phyloP scores from a whole-genome alignment of 345 rosid genomes.

The Combretum micranthum region DNA sequence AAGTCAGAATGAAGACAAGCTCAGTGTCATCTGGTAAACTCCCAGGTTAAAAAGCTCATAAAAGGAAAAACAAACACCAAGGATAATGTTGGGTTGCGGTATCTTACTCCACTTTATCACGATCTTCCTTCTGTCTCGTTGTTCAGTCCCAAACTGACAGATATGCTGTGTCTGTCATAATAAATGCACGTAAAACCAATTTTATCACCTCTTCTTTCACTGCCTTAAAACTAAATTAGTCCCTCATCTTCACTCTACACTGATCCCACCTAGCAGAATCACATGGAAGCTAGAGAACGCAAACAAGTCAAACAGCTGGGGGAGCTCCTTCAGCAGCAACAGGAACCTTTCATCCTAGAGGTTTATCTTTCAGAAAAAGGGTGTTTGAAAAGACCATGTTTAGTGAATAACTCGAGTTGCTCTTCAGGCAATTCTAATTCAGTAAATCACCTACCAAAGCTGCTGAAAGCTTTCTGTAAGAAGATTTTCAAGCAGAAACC shows the following conservation, averaged over 20 bases:
- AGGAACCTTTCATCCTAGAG: slow-evolving; percentile 49
- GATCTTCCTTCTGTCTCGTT: slow-evolving; percentile 7
- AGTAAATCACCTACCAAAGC: slow-evolving; percentile 10
- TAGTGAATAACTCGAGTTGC: background rate
- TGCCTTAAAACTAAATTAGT: background rate
- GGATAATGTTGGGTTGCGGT: background rate
- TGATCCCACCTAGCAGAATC: background rate
- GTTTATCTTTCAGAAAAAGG: slow-evolving; percentile 39
- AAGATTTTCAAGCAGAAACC: slow-evolving; percentile 13
- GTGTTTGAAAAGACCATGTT: background rate
- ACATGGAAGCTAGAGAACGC: slow-evolving; percentile 8
- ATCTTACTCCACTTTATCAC: slow-evolving; percentile 10
- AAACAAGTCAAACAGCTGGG: slow-evolving; percentile 31
- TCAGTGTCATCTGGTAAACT: too few relatives aligned
- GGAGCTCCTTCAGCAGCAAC: slow-evolving; percentile 46
- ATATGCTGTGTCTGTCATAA: slow-evolving; percentile 19
- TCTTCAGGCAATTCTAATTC: slow-evolving; percentile 17
- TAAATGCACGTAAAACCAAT: slow-evolving; percentile 14
- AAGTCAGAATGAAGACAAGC: too few relatives aligned
- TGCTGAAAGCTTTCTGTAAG: slow-evolving; percentile 22
- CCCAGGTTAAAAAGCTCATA: too few relatives aligned
- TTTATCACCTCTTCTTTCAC: slow-evolving; percentile 6
- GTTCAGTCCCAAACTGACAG: slow-evolving; percentile 25
- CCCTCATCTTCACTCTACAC: background rate
- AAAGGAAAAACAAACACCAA: too few relatives aligned